Conservation (phyloP, 441 rosid genomes). For the Raphanus hybrid region DNA sequence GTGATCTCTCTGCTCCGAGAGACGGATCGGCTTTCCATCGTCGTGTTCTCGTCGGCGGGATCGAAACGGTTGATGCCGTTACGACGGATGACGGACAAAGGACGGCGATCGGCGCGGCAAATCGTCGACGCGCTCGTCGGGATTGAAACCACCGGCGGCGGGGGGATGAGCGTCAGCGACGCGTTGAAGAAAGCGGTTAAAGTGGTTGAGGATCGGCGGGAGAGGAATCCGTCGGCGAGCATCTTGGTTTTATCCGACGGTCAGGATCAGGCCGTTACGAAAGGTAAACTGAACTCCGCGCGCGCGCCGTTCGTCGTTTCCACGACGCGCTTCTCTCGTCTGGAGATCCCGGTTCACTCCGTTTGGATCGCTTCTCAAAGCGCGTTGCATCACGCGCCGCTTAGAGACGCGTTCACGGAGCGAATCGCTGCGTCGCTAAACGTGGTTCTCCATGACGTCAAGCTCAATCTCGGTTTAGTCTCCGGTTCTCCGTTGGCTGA, state of each 20-base stretch:
- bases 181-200: constrained; percentile 90
- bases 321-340: constrained; percentile 57
- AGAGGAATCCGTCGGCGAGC: constrained; percentile 63
- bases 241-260: constrained; percentile 68
- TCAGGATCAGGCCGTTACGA: constrained; percentile 38
- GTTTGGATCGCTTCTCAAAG: constrained; percentile 46
- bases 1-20: constrained; percentile 63
- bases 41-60: constrained; percentile 73
- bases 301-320: constrained; percentile 51
- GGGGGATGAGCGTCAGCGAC: constrained; percentile 67
- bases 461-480: constrained; percentile 61
- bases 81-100: constrained; percentile 71
- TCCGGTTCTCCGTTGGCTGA: constrained; percentile 70
- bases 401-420: constrained; percentile 57
- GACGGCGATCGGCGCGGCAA: constrained; percentile 70
- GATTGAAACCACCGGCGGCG: constrained; percentile 41
- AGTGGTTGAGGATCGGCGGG: constrained; percentile 87
- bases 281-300: constrained; percentile 38
- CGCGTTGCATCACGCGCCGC: constrained; percentile 46
- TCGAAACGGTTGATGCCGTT: constrained; percentile 83
- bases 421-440: constrained; percentile 50
- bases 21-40: constrained; percentile 82
- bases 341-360: constrained; percentile 64
- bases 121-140: constrained; percentile 61
- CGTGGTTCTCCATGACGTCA: constrained; percentile 64